phyloP scores from a whole-genome alignment of 257 asterid species.

The Gynochthodes officinalis region DNA sequence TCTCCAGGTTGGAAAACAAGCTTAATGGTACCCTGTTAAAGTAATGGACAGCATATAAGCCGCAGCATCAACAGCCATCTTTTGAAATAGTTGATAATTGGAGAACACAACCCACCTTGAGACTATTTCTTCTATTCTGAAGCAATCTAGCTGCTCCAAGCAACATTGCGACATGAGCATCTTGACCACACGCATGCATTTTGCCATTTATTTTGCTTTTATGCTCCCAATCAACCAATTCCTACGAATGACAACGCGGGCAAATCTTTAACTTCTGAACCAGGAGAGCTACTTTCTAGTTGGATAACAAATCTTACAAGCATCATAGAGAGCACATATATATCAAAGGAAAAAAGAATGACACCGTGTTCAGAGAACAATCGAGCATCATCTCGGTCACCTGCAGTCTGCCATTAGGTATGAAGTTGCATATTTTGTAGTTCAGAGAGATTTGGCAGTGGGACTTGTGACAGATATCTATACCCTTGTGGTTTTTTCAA shows the following conservation, averaged over 20 bases:
- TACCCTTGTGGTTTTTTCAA: too few relatives aligned
- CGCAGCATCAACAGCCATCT: background rate
- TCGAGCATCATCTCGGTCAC: too few relatives aligned
- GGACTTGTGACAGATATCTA: too few relatives aligned
- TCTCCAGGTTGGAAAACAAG: conserved; percentile 91
- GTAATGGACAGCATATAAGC: conserved; percentile 2
- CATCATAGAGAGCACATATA: background rate
- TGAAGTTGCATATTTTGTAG: too few relatives aligned
- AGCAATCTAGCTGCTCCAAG: conserved; percentile 92
- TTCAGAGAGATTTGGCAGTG: too few relatives aligned
- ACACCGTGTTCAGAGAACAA: background rate
- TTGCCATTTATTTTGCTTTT: conserved; percentile 79
- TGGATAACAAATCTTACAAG: background rate
- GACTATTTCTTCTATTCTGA: conserved; percentile 47
- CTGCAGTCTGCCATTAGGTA: too few relatives aligned
- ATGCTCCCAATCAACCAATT: conserved; percentile 86
- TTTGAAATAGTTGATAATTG: background rate
- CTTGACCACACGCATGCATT: conserved; percentile 98
- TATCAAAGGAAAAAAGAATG: background rate
- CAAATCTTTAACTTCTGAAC: conserved; percentile 1
- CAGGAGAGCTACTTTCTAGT: background rate
- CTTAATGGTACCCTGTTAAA: conserved; percentile 69
- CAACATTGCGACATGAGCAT: conserved; percentile 87
- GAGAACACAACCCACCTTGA: conserved; percentile 47
- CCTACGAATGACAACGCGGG: conserved; percentile 37